Evolutionary conservation across 768 basidiomycete species (phyloP).

Genomic region (Tricholoma hemisulphureum): DNA sequence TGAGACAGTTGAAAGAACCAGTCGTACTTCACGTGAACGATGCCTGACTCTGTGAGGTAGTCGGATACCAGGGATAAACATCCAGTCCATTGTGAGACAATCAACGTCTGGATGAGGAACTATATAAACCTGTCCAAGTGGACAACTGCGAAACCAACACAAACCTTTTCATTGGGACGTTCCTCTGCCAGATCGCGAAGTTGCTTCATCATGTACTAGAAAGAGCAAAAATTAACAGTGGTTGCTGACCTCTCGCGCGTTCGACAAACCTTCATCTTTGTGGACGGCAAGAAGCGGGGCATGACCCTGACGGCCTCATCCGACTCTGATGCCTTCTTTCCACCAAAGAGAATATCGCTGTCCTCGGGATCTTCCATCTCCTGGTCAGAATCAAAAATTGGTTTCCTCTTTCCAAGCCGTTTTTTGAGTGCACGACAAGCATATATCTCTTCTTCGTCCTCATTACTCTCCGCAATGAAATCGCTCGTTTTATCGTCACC

Average conservation of each 20-base stretch:
- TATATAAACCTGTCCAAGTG: slow-evolving; percentile 2
- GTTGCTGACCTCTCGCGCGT: not conserved
- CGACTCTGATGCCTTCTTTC: slow-evolving; percentile 24
- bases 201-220: slow-evolving; percentile 58
- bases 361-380: slow-evolving; percentile 40
- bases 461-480: slow-evolving; percentile 52
- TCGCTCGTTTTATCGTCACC: slow-evolving; percentile 46
- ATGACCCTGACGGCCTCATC: slow-evolving; percentile 42
- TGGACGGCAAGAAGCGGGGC: slow-evolving; percentile 62
- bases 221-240: not conserved
- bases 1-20: not conserved
- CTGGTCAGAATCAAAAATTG: slow-evolving; percentile 43
- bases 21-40: slow-evolving; percentile 54
- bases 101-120: slow-evolving; percentile 42
- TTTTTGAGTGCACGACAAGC: slow-evolving; percentile 38
- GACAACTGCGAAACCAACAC: slow-evolving; percentile 3
- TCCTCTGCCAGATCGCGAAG: slow-evolving; percentile 44
- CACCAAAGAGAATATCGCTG: slow-evolving; percentile 41
- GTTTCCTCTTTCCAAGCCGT: slow-evolving; percentile 36
- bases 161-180: slow-evolving; percentile 61
- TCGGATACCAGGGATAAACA: slow-evolving; percentile 63
- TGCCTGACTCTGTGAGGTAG: slow-evolving; percentile 52
- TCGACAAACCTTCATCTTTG: slow-evolving; percentile 65
- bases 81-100: slow-evolving; percentile 71
- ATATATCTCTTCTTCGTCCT: slow-evolving; percentile 56